Percentiles rank a stretch among this genome's conserved stretches.
These are phyloP conservation scores for Xanthoconium purpureum DNA, from an alignment of 768 basidiomycete genomes.

Conservation along the genomic window DNA sequence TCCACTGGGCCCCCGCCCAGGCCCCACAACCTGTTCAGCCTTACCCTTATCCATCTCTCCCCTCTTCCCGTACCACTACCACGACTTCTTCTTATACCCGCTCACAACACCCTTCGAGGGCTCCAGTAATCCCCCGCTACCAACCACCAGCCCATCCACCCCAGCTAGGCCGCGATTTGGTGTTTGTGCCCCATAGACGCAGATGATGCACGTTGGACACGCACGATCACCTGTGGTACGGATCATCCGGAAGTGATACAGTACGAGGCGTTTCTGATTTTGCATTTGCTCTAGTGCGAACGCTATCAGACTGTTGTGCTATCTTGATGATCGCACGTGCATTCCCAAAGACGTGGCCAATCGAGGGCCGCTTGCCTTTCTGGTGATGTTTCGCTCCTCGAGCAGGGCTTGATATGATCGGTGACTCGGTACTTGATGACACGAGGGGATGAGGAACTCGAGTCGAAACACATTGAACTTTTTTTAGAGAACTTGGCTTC, in stretches of 20 bases:
- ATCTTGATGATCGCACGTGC: conserved; percentile 26
- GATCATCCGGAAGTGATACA: conserved; percentile 25
- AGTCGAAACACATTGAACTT: background rate
- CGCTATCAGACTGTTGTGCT: conserved; percentile 18
- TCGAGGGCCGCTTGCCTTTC: conserved; percentile 15
- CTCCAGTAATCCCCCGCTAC: conserved; percentile 16
- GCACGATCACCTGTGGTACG: conserved; percentile 24
- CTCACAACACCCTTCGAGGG: background rate
- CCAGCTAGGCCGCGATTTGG: conserved; percentile 8
- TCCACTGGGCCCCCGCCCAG: conserved; percentile 31
- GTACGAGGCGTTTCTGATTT: conserved; percentile 21
- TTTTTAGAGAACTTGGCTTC: background rate
- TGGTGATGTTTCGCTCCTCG: conserved; percentile 4
- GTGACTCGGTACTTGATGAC: background rate
- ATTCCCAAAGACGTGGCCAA: conserved; percentile 3
- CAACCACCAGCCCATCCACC: conserved; percentile 16
- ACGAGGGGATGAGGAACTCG: background rate
- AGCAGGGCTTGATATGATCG: conserved; percentile 12
- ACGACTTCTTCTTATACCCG: conserved; percentile 12
- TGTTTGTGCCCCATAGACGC: conserved; percentile 6
- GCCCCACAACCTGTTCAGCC: conserved; percentile 23
- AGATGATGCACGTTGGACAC: conserved; percentile 11
- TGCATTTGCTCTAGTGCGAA: conserved; percentile 23
- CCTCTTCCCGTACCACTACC: conserved; percentile 7
- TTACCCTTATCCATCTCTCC: conserved; percentile 25